Base-by-base conservation (phyloP, 108 stramenopile species). In the Bacterosira constricta region DNA sequence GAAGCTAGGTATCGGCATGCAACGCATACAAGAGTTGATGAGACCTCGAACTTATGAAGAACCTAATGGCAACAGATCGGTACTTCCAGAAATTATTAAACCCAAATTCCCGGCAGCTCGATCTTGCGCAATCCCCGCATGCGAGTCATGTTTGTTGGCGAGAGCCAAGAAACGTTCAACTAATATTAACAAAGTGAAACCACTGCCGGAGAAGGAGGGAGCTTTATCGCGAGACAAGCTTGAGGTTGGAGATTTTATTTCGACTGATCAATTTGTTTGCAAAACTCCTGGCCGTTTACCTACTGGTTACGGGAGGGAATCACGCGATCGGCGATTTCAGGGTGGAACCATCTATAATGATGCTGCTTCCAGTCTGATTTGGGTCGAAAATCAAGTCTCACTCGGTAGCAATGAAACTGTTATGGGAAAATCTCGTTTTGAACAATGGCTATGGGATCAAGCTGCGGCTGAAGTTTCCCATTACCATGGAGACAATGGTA, bases 271-370 rank as follows among this genome's bases (percentile, higher is more conserved):
- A 21, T 59, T 59, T 23, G 47, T 49, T n/a, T n/a, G n/a, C n/a
- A n/a, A n/a, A n/a, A 32, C 69, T 2, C 75, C 49, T 27, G 85
- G 85, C 7, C 69, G 80, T 13, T 62, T 73, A 3, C 42, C 23
- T 0, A 53, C 70, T n/a, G 68, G 74, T 0, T 39, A 47, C 38
- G 87, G 87, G 13, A 52, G 53, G 21, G 81, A 84, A 34, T 11
- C 53, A 0, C n/a, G 17, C 39, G 3, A 46, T 29, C n/a, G 13
- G 4, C 61, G 13, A 21, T 38, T 23, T 39, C 35, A n/a, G 25
- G 75, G 83, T 9, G 86, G 83, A 6, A 65, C 85, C 0, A 68
- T 86, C n/a, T n/a, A n/a, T n/a, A n/a, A n/a, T n/a, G n/a, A n/a
- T n/a, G n/a, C 55, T 37, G 81, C 78, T 12, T 39, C 37, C 0